These are phyloP conservation scores for Pseudogymnoascus sp. DNA, from an alignment of 2,329 filamentous ascomycete genomes.

Conservation along the genomic window DNA sequence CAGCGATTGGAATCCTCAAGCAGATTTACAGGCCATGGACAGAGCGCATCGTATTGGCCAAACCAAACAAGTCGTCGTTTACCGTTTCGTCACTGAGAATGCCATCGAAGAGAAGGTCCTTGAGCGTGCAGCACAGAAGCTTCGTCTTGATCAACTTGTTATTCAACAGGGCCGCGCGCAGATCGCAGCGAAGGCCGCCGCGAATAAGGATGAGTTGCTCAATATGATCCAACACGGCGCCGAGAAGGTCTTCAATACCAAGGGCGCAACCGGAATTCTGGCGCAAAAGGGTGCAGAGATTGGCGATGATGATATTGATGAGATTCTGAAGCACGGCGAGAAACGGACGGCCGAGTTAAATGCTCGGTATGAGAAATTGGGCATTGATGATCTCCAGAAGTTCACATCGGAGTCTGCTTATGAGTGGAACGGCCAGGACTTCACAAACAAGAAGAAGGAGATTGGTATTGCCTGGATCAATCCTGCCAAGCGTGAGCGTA, in stretches of 20 bases:
- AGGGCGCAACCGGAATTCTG: conserved; percentile 56
- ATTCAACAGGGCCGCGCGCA: conserved; percentile 97
- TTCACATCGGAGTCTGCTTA: conserved; percentile 97
- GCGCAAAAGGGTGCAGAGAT: conserved; percentile 55
- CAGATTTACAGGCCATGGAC: conserved; percentile 98
- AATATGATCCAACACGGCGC: conserved; percentile 99
- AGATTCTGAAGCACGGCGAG: conserved; percentile 79
- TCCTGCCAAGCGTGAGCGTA: conserved; percentile 94
- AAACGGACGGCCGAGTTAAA: conserved; percentile 84
- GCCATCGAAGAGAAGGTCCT: conserved; percentile 98
- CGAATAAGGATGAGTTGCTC: conserved; percentile 91
- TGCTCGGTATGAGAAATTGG: conserved; percentile 91
- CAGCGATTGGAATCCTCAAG: conserved; percentile 98
- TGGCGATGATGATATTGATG: conserved; percentile 86
- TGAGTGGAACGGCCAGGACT: conserved; percentile 98
- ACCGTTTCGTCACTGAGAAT: conserved; percentile 94
- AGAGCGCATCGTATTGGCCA: conserved; percentile 97
- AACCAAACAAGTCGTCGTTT: conserved; percentile 95
- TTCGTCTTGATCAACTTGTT: conserved; percentile 92
- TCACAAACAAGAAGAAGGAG: conserved; percentile 85
- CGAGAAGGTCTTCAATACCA: conserved; percentile 81
- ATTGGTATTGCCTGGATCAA: conserved; percentile 97
- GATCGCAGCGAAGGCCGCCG: conserved; percentile 80
- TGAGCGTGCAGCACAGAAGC: conserved; percentile 91
- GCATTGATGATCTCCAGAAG: conserved; percentile 94